Evolutionary conservation across 805 yeast species (phyloP).

Genomic region (Alloascoidea hylecoeti): DNA sequence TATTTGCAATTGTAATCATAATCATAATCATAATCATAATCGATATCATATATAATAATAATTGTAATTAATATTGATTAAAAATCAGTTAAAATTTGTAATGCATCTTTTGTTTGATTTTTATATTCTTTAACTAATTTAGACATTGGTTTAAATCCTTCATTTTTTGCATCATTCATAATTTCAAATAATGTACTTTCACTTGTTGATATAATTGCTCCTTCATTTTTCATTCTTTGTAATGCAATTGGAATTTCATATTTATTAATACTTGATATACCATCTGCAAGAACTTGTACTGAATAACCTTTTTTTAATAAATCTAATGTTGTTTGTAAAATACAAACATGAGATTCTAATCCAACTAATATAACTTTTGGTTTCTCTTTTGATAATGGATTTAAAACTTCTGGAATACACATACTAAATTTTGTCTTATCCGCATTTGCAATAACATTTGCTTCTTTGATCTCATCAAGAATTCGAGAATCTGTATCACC

Average conservation of each 20-base stretch:
- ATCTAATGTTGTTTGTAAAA: conserved; percentile 10
- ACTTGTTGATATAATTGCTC: conserved; percentile 9
- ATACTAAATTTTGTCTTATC: conserved; percentile 11
- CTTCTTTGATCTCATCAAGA: conserved; percentile 9
- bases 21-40: too few species aligned
- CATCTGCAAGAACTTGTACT: conserved; percentile 10
- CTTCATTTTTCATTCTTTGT: conserved; percentile 6
- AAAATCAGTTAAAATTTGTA: conserved; percentile 6
- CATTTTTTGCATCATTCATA: conserved; percentile 8
- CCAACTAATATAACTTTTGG: conserved; percentile 10
- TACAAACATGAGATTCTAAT: conserved; percentile 11
- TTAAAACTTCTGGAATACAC: conserved; percentile 8
- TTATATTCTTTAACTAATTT: conserved; percentile 7
- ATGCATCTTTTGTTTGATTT: conserved; percentile 5
- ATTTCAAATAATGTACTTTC: conserved; percentile 9
- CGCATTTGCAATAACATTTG: conserved; percentile 7
- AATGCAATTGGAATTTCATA: conserved; percentile 10
- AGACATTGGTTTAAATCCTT: conserved; percentile 6
- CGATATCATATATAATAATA: too few species aligned
- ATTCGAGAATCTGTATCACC: conserved; percentile 8
- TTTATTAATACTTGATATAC: conserved; percentile 8
- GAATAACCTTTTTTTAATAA: conserved; percentile 7
- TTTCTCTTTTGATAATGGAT: conserved; percentile 3
- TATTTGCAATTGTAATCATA: too few species aligned
- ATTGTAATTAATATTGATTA: too few species aligned